Percentiles rank a stretch among this genome's conserved stretches.
Conservation (phyloP, 192 early-diverging fungal genomes). For the Nowakowskiella sp. region DNA sequence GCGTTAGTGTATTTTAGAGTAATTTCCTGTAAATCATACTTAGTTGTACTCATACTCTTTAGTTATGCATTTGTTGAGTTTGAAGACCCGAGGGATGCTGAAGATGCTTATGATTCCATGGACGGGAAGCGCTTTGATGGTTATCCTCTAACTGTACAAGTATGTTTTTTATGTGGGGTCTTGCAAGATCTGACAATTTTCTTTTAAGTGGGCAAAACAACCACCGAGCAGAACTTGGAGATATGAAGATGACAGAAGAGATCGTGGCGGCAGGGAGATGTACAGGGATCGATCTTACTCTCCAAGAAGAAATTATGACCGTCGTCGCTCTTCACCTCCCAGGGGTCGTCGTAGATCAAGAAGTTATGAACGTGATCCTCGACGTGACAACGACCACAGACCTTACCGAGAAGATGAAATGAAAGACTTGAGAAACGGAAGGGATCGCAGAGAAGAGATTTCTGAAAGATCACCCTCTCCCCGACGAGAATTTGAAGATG, state of each 20-base stretch:
- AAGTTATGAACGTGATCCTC: background rate
- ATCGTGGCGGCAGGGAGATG: constrained; percentile 16
- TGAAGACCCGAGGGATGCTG: constrained; percentile 82
- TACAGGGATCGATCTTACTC: constrained; percentile 19
- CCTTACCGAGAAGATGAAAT: too few relatives aligned
- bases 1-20: constrained; percentile 20
- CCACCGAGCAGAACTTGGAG: constrained; percentile 73
- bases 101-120: constrained; percentile 91
- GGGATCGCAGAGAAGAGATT: too few relatives aligned
- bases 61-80: constrained; percentile 96
- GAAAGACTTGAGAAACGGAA: too few relatives aligned
- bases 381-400: background rate
- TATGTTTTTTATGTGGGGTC: constrained; percentile 9
- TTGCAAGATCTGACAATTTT: background rate
- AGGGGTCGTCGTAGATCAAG: background rate
- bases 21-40: constrained; percentile 8
- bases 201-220: constrained; percentile 73
- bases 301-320: too few relatives aligned
- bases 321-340: too few relatives aligned
- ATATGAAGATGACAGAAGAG: constrained; percentile 57
- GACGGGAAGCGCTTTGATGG: constrained; percentile 76
- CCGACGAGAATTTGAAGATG: too few relatives aligned
- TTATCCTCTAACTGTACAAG: constrained; percentile 73
- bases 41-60: constrained; percentile 7
- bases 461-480: too few relatives aligned